These are phyloP conservation scores for Trichocomaceae sp. DNA, from an alignment of 2,329 filamentous ascomycete genomes.

Conservation along the genomic window DNA sequence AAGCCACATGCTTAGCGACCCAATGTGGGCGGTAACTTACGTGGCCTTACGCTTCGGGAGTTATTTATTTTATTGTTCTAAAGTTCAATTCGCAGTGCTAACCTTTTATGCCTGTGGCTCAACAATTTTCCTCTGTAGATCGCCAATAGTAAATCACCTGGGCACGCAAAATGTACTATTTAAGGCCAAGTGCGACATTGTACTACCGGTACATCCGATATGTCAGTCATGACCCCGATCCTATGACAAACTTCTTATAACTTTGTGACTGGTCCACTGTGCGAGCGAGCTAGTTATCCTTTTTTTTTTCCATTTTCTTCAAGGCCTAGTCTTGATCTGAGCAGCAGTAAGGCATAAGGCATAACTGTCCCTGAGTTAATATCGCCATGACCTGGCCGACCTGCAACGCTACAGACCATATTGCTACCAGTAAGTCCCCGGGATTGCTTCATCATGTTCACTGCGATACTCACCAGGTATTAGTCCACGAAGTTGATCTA, in stretches of 20 bases:
- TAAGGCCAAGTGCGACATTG: neutral
- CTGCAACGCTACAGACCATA: slow-evolving; percentile 41
- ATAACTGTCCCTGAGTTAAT: neutral
- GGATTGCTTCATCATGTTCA: neutral
- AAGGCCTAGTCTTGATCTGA: neutral
- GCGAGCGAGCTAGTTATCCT: neutral
- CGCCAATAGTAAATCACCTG: neutral
- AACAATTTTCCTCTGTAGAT: neutral
- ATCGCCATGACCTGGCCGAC: slow-evolving; percentile 26
- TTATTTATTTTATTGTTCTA: neutral
- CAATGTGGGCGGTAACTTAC: neutral
- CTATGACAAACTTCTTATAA: neutral
- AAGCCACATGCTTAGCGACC: neutral
- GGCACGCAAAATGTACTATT: neutral
- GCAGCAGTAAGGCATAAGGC: neutral
- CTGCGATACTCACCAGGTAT: neutral
- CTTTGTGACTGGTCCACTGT: neutral
- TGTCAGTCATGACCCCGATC: neutral
- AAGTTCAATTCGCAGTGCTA: neutral
- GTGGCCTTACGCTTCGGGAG: neutral
- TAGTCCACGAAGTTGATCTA: slow-evolving; percentile 22
- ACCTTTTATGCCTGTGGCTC: neutral
- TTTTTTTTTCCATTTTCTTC: neutral
- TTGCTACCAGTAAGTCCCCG: slow-evolving; percentile 33
- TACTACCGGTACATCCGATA: neutral